Base-by-base conservation (phyloP, 1,139 yeast genomes). In the Debaryomycetaceae sp. region DNA sequence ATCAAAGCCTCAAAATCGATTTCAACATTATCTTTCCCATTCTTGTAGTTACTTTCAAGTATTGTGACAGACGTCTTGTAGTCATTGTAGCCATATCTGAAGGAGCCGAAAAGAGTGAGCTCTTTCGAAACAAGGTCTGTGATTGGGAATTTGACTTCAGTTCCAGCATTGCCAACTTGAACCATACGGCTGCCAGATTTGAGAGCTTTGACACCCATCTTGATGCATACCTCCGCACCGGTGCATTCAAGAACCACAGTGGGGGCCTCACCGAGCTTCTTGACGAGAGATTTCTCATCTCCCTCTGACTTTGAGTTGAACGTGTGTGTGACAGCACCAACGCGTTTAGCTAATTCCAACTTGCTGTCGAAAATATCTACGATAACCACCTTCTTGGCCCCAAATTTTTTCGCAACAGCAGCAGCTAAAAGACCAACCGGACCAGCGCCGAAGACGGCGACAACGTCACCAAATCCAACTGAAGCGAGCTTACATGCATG, bases 371-470 rank as follows among this genome's bases (percentile, higher is more conserved):
- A 70, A 41, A 85, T 68, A 62, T 87, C 95, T 38, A 85, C 80
- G 47, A 85, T 75, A 53, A 83, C 73, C 41, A 87, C 78, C 31
- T 78, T 76, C 34, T 83, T 70, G 6, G 97, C 96, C 34, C 97
- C 97, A 53, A 85, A 87, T 11, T 91, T 87, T 45, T 77, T 77
- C 20, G 95, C 95, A 33, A 84, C 85, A 37, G 86, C 80, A 34
- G 95, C 96, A 42, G 85, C 75, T 49, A 90, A 72, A 42, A 90
- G 68, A 34, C 97, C 97, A 49, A 90, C 93, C 7, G 97, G 97
- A 9, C 97, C 97, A 30, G 96, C 97, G 42, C 97, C 97, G 55
- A 87, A 85, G 5, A 90, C 86, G 36, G 83, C 83, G 24, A 85
- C 87, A 9, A 78, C 72, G 50, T 87, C 95, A 49, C 95, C 95